These are phyloP conservation scores for Paratinospora sagittata DNA, from an alignment of 164 flowering plant species.

Conservation along the genomic window DNA sequence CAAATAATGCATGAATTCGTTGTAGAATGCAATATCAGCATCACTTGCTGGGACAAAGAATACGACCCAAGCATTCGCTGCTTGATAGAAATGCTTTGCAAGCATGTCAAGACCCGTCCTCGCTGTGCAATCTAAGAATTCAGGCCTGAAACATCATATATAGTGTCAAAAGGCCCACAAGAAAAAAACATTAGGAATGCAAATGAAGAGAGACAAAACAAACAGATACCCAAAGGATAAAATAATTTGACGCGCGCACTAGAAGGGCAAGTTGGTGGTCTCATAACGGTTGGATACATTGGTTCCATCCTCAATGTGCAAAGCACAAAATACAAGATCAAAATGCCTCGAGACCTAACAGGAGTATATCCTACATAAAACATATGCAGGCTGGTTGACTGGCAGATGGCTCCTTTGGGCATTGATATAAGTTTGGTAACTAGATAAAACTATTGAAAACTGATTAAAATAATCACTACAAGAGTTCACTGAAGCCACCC, in stretches of 20 bases:
- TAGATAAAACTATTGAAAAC: neutral
- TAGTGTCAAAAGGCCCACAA: neutral
- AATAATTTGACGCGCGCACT: neutral
- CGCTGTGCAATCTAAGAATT: conserved; percentile 81
- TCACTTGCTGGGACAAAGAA: conserved; percentile 86
- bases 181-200: conserved; percentile 1
- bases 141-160: conserved; percentile 56
- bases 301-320: neutral
- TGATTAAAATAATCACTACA: neutral
- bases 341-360: neutral
- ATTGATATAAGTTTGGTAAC: neutral
- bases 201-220: neutral
- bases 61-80: conserved; percentile 72
- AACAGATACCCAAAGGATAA: neutral
- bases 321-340: neutral
- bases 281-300: neutral
- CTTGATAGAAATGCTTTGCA: conserved; percentile 88
- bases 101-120: conserved; percentile 95
- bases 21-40: conserved; percentile 70
- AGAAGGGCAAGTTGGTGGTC: neutral
- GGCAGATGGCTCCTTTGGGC: neutral
- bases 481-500: neutral
- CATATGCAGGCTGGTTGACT: neutral
- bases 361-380: neutral
- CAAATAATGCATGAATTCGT: conserved; percentile 85